These are phyloP conservation scores for Actinomortierella ambigua DNA, from an alignment of 371 early-diverging fungal species.

Conservation along the genomic window DNA sequence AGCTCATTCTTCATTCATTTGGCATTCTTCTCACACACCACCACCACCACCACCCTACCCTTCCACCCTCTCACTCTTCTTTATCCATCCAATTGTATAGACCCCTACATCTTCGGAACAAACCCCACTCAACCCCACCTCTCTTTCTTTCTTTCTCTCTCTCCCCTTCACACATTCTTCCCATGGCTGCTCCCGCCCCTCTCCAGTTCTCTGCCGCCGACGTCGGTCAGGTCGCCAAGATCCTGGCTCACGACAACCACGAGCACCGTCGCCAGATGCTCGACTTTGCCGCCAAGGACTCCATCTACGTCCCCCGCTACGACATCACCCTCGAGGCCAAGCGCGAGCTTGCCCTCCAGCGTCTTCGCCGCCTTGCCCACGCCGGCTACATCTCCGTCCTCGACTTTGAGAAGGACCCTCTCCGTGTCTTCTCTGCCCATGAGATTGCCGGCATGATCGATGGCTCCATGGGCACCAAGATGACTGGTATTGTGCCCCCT, in stretches of 20 bases:
- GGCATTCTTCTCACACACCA: too few species aligned
- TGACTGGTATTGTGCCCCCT: conserved; percentile 45
- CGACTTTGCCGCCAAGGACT: conserved; percentile 56
- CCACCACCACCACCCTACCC: not conserved
- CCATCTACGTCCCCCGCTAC: conserved; percentile 68
- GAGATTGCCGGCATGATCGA: conserved; percentile 77
- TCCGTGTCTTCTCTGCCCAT: conserved; percentile 75
- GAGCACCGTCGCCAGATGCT: conserved; percentile 58
- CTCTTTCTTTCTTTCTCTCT: not conserved
- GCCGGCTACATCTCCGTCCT: conserved; percentile 66
- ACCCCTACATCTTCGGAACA: not conserved
- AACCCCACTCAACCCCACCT: not conserved
- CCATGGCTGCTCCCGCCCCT: conserved; percentile 1
- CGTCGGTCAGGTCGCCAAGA: conserved; percentile 32
- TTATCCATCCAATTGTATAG: not conserved
- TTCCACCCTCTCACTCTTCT: not conserved
- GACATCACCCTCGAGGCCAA: conserved; percentile 60
- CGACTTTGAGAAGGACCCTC: conserved; percentile 77
- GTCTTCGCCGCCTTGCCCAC: conserved; percentile 63
- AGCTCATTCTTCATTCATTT: not conserved
- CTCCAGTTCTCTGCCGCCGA: conserved; percentile 41
- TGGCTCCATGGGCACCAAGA: conserved; percentile 70
- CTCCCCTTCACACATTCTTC: not conserved
- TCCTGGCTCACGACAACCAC: conserved; percentile 68
- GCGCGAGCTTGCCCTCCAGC: conserved; percentile 70